Evolutionary conservation across 805 yeast genomes (phyloP), one percentile per base, ranked within the genome.

Genomic region (Spathaspora boniae): DNA sequence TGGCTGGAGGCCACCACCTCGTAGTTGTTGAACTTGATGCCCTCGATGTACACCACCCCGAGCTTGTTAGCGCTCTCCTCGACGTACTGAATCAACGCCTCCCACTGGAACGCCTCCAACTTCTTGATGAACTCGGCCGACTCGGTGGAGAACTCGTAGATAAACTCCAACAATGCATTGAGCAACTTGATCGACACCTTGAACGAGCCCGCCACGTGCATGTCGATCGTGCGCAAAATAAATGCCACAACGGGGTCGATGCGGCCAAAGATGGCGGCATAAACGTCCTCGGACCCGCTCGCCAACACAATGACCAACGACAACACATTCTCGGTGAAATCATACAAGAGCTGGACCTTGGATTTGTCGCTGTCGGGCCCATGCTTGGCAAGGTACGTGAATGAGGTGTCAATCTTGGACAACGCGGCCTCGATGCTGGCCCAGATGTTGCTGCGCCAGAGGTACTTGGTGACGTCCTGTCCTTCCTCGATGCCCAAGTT

Each of bases 401-500:
- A 63, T 0, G 86, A 76, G 1, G 52, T 54, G 24, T 65, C 54
- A 16, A 79, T 70, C 42, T 80, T 80, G 1, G 54, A 54, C 29
- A 86, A 60, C 2, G 80, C 74, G 4, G 54, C 44, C 31, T 70
- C 74, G 26, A 87, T 68, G 18, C 74, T 60, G 0, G 73, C 66
- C 84, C 95, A 81, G 27, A 91, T 77, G 42, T 83, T 78, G 12
- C 78, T 77, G 53, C 97, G 75, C 85, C 94, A 83, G 36, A 85
- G 56, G 54, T 75, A 77, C 15, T 76, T 74, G 18, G 87, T 78
- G 24, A 86, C 73, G 44, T 86, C 95, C 47, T 86, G 81, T 15
- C 96, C 97, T 59, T 88, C 95, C 51, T 86, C 95, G 35, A 86
- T 68, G 3, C 83, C 81, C 37, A 91, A 53, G 52, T 84, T 87